Base-by-base conservation (phyloP, 768 basidiomycete genomes). In the Agaricus subrufescens region DNA sequence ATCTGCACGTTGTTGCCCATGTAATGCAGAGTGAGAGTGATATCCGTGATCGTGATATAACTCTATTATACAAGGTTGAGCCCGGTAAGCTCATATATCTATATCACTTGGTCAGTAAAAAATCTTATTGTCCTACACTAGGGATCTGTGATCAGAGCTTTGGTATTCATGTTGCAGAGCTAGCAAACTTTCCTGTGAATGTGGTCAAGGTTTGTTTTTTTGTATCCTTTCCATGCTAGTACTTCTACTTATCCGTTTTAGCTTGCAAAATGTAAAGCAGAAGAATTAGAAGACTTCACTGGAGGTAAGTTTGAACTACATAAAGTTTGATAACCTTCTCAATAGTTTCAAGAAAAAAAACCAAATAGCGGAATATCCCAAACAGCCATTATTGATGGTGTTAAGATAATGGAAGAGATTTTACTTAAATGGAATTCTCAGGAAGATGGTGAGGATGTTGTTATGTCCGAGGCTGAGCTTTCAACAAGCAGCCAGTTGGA, bases 111-210 rank as follows among this genome's bases (percentile, higher is more conserved):
- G 34, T n/a, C 55, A 31, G 37, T 51, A 26, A 14, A 15, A 2
- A 15, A 30, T 55, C 64, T 64, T 64, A n/a, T n/a, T 27, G 34
- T 14, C 34, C 5, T 23, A 29, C 7, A 23, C 31, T 37, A 92
- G 92, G 93, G 12, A 81, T 97, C 23, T 94, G 91, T 45, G 96
- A 98, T 67, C 96, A 98, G 70, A 96, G 93, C 66, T 98, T 98
- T 65, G 97, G 96, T 70, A 98, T 99, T 29, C 94, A 98, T 63
- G 97, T 99, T 14, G 97, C 97, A 0, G 82, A 94, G 67, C 76
- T 98, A n/a, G 96, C 96, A 3, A 95, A 98, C 69, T 99, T 99
- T 71, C 97, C 97, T 0, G 91, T 95, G 58, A 89, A 85, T 60
- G 95, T 98, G 10, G 82, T 98, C 58, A 91, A 89, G 77, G 70